Evolutionary conservation across 2,329 filamentous ascomycete species (phyloP).

Genomic region (Zymoseptoria passerinii): DNA sequence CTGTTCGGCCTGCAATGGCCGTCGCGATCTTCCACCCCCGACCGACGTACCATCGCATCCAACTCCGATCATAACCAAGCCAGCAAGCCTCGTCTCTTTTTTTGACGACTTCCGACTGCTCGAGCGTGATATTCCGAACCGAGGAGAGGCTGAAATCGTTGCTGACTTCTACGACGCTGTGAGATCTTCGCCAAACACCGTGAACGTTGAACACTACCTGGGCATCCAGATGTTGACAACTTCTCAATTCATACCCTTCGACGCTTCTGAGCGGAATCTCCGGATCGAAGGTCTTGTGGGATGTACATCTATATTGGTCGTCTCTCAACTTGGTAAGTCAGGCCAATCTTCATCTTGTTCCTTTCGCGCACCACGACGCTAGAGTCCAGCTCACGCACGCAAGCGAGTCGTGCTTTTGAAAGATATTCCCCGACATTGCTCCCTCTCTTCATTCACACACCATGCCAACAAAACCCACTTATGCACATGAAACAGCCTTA

Average conservation of each 20-base stretch:
- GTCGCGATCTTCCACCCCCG: not conserved
- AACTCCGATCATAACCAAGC: too few relatives aligned
- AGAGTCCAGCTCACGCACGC: not conserved
- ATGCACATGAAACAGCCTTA: too few relatives aligned
- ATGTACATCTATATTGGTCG: slow-evolving; percentile 1
- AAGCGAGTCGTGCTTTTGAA: not conserved
- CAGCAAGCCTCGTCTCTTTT: not conserved
- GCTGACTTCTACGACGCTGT: not conserved
- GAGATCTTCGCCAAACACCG: not conserved
- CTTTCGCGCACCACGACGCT: not conserved
- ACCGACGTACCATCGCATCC: not conserved
- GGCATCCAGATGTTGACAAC: not conserved
- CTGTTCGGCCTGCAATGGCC: not conserved
- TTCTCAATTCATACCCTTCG: not conserved
- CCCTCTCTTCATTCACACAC: too few relatives aligned
- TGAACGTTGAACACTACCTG: not conserved
- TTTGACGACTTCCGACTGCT: not conserved
- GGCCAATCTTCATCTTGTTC: not conserved
- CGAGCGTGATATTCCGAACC: slow-evolving; percentile 1
- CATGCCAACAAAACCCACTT: too few relatives aligned
- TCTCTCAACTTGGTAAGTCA: not conserved
- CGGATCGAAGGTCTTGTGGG: not conserved
- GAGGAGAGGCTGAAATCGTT: not conserved
- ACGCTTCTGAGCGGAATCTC: not conserved
- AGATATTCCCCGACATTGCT: too few relatives aligned